Evolutionary conservation across 306 rosid genomes (phyloP).

Genomic region (Bauhinia variegata): DNA sequence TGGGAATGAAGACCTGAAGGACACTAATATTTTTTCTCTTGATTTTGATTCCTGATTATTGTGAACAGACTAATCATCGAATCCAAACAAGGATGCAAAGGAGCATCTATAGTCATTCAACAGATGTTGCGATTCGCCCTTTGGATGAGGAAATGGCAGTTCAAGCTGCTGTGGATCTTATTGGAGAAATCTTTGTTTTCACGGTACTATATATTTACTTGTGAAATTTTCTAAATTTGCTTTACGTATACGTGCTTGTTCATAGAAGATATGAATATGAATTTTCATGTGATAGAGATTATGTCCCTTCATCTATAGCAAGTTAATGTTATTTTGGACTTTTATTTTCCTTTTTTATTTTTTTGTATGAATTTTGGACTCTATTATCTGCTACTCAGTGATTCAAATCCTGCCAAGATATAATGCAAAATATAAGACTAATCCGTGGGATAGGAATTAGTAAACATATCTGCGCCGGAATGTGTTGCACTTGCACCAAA

Average conservation of each 20-base stretch:
- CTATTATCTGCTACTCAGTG: constrained; percentile 24
- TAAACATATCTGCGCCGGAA: neutral
- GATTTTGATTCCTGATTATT: constrained; percentile 29
- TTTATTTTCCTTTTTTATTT: no score
- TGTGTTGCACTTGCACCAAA: neutral
- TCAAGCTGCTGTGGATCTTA: constrained; percentile 86
- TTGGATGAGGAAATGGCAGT: constrained; percentile 92
- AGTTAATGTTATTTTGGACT: constrained; percentile 19
- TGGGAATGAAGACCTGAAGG: neutral
- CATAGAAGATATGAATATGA: constrained; percentile 2
- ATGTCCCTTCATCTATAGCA: neutral
- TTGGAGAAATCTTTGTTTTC: constrained; percentile 90
- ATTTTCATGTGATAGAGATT: constrained; percentile 13
- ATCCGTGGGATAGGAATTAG: constrained; percentile 8
- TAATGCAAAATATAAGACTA: constrained; percentile 14
- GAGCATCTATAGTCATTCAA: constrained; percentile 80
- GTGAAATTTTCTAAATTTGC: constrained; percentile 4
- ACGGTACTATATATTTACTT: constrained; percentile 49
- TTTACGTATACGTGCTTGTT: neutral
- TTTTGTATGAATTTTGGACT: neutral
- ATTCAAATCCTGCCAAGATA: constrained; percentile 3
- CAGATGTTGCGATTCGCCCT: constrained; percentile 86
- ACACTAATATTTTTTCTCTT: constrained; percentile 4
- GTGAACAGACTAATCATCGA: constrained; percentile 70
- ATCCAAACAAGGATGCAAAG: constrained; percentile 81